Evolutionary conservation across 2,329 filamentous ascomycete genomes (phyloP), one percentile per base, ranked within the genome.

Genomic region (Macrophomina phaseolina): DNA sequence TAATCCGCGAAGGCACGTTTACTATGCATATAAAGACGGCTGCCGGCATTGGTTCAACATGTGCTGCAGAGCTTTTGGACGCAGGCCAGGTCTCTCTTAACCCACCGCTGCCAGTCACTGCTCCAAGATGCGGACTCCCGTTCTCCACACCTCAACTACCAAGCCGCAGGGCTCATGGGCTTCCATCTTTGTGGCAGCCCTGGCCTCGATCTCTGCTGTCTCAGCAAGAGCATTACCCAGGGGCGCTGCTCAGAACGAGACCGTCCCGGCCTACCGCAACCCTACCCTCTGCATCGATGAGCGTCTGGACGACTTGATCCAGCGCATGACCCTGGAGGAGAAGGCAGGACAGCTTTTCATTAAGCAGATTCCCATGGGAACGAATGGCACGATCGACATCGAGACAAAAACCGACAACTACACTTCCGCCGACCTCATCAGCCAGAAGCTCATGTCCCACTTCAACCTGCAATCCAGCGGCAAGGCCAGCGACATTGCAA

Each of bases 271-370:
- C 30, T 79, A 79, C 69, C 75, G 73, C 16, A 69, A 82, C 73
- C 72, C 79, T 0, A 77, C 76, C 0, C 73, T 79, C 14, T 77
- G 79, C 49, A 76, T 83, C 49, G 80, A 83, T 49, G 80, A 81
- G n/a, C 78, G 82, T 52, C 78, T 84, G 7, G 79, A 83, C 30
- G 82, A 84, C 66, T 77, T 84, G 4, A 69, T 81, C 14, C 71
- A 73, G 4, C 79, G 81, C 9, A 84, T 84, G 82, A 83, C 79
- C 0, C 56, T 84, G 0, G 78, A 81, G 46, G 82, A 84, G 68
- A 84, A 84, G 66, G 82, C 80, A 2, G 82, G 82, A 0, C 81
- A 83, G 68, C 75, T 84, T 64, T 84, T 83, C 69, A 81, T 84
- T 66, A 74, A 76, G 23, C 76, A 77, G 63, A 67, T 80, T 45